Base-by-base conservation (phyloP, 139 green algal species). In the Picocystis salinarum region DNA sequence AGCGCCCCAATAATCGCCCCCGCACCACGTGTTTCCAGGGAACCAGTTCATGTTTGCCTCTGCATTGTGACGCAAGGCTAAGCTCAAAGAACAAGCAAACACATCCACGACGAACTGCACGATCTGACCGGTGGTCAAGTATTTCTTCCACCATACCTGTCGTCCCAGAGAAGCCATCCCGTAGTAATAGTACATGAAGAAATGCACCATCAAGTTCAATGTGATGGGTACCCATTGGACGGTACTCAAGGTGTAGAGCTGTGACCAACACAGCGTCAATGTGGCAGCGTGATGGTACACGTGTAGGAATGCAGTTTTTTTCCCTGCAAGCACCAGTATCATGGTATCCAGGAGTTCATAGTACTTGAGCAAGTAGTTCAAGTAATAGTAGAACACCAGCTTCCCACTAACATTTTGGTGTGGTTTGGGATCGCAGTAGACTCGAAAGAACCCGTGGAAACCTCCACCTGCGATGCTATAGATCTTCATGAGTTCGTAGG, bases 151-250 rank as follows among this genome's bases (percentile, higher is more conserved):
- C 36, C 36, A 44, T 20, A 44, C 36, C 9, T 7, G 10, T 7
- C 7, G 24, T 19, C 36, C 36, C 9, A 44, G 36, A 7, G 36
- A 10, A 7, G 7, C 9, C 9, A 11, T 7, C 20, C 9, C 36
- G 36, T 44, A 44, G 36, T 44, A 44, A 20, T 44, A 44, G 36
- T 44, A 44, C 36, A 44, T 44, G 36, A 44, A 10, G 36, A 11
- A 28, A 20, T 44, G 36, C 36, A 44, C 36, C 20, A 7, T 19
- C 36, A 44, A 20, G 36, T 44, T 44, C 20, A 44, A 7, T 19
- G 10, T 7, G 10, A 44, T 10, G 15, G 36, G 36, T 7, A 44
- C 9, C 36, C 36, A 44, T 20, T 44, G 36, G 9, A 44, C 36
- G 36, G 20, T 20, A 7, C 9, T 10, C 9, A 10, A 7, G 20